Evolutionary conservation across 495 filamentous ascomycete species (phyloP).

Genomic region (Friedmanniomyces simplex): DNA sequence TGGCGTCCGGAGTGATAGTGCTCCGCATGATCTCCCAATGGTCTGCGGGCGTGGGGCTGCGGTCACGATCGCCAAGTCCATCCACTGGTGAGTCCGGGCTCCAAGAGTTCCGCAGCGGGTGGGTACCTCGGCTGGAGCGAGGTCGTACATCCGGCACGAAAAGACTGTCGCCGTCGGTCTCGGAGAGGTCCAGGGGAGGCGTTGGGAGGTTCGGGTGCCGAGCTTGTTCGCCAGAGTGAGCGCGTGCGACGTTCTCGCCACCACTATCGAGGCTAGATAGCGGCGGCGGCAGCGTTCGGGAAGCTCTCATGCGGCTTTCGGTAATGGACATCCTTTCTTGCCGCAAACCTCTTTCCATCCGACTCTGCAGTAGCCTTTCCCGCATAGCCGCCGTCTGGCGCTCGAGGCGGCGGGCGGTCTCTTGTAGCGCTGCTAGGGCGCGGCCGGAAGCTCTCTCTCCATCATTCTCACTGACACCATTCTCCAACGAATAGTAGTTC

Average conservation of each 20-base stretch:
- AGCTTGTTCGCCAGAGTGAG: neutral
- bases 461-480: neutral
- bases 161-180: constrained; percentile 11
- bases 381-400: neutral
- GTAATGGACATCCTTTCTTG: neutral
- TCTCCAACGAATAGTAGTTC: neutral
- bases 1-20: constrained; percentile 70
- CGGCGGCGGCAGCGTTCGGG: neutral
- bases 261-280: neutral
- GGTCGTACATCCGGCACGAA: constrained; percentile 1
- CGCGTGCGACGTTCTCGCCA: neutral
- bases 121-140: neutral
- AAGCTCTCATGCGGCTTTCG: neutral
- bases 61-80: constrained; percentile 75
- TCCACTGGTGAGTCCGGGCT: constrained; percentile 35
- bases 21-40: constrained; percentile 71
- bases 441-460: neutral
- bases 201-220: no score
- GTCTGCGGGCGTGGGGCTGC: constrained; percentile 48
- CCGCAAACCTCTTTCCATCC: neutral
- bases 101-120: constrained; percentile 23
- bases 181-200: constrained; percentile 12
- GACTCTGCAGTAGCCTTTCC: neutral
- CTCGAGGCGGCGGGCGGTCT: neutral
- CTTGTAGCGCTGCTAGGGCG: neutral